Percentiles rank a stretch among this genome's conserved stretches.
Conservation (phyloP, 306 rosid genomes). For the Astragalus glycyphyllos region DNA sequence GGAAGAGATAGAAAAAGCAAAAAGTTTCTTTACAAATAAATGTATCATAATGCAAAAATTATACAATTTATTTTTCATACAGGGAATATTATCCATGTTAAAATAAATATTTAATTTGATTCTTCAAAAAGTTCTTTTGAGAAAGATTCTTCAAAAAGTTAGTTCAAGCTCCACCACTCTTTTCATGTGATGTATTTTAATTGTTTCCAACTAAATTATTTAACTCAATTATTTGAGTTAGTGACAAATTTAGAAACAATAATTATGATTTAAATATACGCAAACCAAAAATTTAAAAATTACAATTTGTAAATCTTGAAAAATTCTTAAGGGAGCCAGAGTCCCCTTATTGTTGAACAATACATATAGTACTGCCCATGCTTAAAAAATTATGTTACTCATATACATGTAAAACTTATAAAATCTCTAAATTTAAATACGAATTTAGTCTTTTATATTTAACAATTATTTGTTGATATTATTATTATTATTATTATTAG, state of each 20-base stretch:
- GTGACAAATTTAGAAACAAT: not conserved
- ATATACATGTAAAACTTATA: not conserved
- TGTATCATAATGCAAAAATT: not conserved
- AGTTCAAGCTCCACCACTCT: constrained; percentile 24
- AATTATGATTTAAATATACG: not conserved
- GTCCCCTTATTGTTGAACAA: too few relatives aligned
- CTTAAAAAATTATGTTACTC: not conserved
- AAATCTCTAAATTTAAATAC: not conserved
- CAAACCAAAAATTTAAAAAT: not conserved
- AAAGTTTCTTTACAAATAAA: too few relatives aligned
- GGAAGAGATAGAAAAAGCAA: too few relatives aligned
- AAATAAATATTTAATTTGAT: not conserved
- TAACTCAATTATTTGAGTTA: not conserved
- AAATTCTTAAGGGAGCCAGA: not conserved
- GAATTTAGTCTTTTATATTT: not conserved
- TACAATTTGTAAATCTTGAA: not conserved
- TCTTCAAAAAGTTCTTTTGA: not conserved
- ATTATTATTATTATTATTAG: too few relatives aligned
- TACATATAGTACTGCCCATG: too few relatives aligned
- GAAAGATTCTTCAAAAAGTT: not conserved
- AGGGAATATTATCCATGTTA: not conserved
- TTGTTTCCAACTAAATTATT: not conserved
- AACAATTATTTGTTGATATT: not conserved
- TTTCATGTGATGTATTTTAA: not conserved
- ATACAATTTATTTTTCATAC: too few relatives aligned